phyloP scores from a whole-genome alignment of 345 rosid genomes.

The Jatropha curcas region DNA sequence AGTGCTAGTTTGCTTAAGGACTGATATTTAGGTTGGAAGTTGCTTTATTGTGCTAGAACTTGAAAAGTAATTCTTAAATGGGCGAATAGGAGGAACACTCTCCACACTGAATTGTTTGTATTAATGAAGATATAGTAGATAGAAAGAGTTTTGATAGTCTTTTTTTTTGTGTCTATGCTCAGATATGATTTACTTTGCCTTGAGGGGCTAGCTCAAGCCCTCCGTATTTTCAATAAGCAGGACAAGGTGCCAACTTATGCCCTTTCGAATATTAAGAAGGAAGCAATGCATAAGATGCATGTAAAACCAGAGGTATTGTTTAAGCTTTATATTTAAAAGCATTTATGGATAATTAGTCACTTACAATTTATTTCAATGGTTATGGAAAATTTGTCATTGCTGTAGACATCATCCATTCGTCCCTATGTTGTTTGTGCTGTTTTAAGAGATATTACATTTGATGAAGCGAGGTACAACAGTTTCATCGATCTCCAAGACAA shows the following conservation, averaged over 20 bases:
- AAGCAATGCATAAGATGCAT: constrained; percentile 60
- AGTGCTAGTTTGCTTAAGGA: neutral
- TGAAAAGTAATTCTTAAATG: neutral
- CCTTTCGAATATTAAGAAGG: constrained; percentile 45
- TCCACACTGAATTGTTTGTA: neutral
- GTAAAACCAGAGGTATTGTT: constrained; percentile 65
- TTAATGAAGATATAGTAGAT: neutral
- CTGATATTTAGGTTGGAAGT: neutral
- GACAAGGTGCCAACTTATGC: constrained; percentile 56
- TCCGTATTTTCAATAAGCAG: constrained; percentile 68
- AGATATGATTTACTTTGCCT: constrained; percentile 96
- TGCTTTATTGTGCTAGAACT: neutral
- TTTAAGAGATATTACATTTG: constrained; percentile 74
- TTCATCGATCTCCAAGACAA: constrained; percentile 97
- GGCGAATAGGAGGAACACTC: neutral
- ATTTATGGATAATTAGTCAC: neutral
- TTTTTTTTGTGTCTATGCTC: constrained; percentile 13
- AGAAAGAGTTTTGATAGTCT: neutral
- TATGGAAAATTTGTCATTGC: constrained; percentile 19
- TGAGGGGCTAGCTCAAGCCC: constrained; percentile 97
- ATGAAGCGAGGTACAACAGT: constrained; percentile 88
- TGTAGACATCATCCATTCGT: constrained; percentile 69
- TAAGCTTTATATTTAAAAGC: neutral
- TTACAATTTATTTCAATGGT: neutral
- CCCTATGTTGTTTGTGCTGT: constrained; percentile 85